phyloP scores from a whole-genome alignment of 306 rosid species.

The Sophora flavescens region DNA sequence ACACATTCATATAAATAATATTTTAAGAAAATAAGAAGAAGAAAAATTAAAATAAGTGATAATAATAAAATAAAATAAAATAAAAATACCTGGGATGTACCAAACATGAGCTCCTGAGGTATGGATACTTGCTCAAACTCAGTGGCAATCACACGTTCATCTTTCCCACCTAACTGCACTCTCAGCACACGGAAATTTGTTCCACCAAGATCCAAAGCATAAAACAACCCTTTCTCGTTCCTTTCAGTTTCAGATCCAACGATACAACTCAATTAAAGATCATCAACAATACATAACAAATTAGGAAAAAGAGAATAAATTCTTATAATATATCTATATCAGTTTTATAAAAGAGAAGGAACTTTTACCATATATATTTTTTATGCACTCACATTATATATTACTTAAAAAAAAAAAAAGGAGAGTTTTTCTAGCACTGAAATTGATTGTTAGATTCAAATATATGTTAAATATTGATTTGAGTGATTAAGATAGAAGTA shows the following conservation, averaged over 20 bases:
- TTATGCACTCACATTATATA: neutral
- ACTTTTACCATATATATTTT: neutral
- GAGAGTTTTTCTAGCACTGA: no score
- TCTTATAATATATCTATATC: neutral
- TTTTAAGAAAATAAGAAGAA: no score
- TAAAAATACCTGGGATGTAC: slow-evolving; percentile 68
- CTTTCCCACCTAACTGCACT: slow-evolving; percentile 83
- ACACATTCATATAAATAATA: no score
- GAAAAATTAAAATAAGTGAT: no score
- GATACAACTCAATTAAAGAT: neutral
- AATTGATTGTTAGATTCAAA: no score
- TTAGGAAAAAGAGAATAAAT: no score
- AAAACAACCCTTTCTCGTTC: slow-evolving; percentile 88
- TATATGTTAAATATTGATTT: no score
- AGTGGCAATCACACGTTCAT: slow-evolving; percentile 75
- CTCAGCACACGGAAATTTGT: slow-evolving; percentile 90
- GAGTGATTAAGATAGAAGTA: no score
- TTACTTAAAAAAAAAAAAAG: no score
- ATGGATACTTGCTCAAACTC: slow-evolving; percentile 85
- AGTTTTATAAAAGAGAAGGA: no score
- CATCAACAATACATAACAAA: neutral
- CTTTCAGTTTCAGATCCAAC: slow-evolving; percentile 52
- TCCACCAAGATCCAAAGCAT: slow-evolving; percentile 97
- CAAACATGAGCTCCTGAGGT: slow-evolving; percentile 80
- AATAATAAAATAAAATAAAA: no score